These are phyloP conservation scores for Carex kokanica DNA, from an alignment of 176 grass and related monocot species.

Conservation along the genomic window DNA sequence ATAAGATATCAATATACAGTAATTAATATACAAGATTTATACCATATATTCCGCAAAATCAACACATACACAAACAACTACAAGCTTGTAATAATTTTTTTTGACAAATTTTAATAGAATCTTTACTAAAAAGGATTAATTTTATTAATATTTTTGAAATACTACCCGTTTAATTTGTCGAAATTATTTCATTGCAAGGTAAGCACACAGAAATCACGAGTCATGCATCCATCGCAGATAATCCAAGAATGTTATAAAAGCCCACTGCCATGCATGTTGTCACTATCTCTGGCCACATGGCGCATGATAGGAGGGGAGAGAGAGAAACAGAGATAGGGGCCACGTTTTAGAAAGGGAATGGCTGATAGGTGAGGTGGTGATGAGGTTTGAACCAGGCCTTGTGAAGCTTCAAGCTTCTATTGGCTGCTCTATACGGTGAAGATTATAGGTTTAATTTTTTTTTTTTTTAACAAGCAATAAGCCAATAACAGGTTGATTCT, in stretches of 20 bases:
- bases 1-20: no score
- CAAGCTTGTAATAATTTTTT: no score
- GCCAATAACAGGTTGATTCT: neutral
- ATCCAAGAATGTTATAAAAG: neutral
- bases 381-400: slow-evolving; percentile 11
- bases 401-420: slow-evolving; percentile 16
- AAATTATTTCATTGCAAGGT: no score
- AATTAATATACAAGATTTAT: no score
- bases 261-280: slow-evolving; percentile 15
- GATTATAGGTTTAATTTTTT: neutral
- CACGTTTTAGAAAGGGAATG: slow-evolving; percentile 11
- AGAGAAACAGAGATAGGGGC: neutral
- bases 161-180: no score
- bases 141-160: no score
- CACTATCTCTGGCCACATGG: slow-evolving; percentile 20
- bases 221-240: neutral
- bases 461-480: neutral
- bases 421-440: neutral
- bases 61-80: no score
- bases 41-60: no score
- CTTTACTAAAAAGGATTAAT: no score
- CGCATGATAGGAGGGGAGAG: neutral
- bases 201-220: neutral
- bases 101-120: no score
- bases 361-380: slow-evolving; percentile 15